Base-by-base conservation (phyloP, 2,329 filamentous ascomycete species). In the Penicillium sp. region DNA sequence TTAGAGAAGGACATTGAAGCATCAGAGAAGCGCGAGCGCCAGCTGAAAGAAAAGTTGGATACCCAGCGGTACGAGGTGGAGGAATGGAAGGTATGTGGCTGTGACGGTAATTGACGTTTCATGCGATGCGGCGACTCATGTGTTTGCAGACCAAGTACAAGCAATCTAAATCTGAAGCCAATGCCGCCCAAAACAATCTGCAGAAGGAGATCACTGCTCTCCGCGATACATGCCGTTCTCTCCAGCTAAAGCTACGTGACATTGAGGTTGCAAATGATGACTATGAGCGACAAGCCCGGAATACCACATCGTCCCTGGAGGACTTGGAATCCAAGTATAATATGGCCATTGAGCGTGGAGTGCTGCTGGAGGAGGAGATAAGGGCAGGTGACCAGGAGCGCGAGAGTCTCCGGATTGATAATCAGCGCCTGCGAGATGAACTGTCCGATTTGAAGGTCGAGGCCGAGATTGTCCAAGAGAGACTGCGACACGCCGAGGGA, bases 261-360 rank as follows among this genome's bases (percentile, higher is more conserved):
- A 96, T 93, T 66, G 94, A 99, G 76, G 94, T 99, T 53, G 91
- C 90, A 72, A 99, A 97, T 77, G 94, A 99, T 80, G 94, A 99
- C 75, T 97, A 93, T 71, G 94, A 99, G 79, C 87, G 92, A 63
- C 93, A 97, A 77, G 93, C 94, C 64, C 87, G 94, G 66, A 94
- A 97, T 75, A 97, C 93, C 26, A 92, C 91, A 33, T 97, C 92
- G 43, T 97, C 93, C 49, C 84, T 97, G 59, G 94, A 99, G 76
- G 94, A 99, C 70, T 82, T 99, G 74, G 94, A 99, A 76, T 93
- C 89, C 59, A 99, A 97, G 75, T 97, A 94, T 75, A 97, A 97
- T 72, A 85, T 95, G 54, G 86, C 92, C 4, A 95, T 99, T 65
- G 94, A 99, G 77, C 83, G 93, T 51, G 87, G 84, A 9, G 94